phyloP scores from a whole-genome alignment of 495 filamentous ascomycete genomes.

The Neurospora sp. region DNA sequence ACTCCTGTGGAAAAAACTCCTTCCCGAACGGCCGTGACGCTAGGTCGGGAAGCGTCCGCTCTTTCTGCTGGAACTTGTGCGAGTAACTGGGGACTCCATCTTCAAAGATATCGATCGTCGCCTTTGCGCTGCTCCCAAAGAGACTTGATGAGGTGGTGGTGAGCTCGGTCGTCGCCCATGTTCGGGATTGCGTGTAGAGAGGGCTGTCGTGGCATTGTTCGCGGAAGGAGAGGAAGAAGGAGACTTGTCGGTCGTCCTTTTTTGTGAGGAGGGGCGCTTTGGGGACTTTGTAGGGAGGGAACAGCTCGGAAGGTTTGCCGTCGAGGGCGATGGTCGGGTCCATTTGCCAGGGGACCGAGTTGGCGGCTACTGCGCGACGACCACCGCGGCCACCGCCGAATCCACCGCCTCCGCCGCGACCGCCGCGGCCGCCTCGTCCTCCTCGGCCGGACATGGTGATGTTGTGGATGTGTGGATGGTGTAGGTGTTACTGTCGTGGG shows the following conservation, averaged over 20 bases:
- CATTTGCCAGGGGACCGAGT: constrained; percentile 24
- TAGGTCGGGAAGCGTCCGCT: constrained; percentile 39
- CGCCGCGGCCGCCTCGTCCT: constrained; percentile 23
- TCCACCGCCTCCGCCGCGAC: constrained; percentile 26
- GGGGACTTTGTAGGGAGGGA: constrained; percentile 36
- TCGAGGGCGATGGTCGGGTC: constrained; percentile 25
- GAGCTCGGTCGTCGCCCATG: background rate
- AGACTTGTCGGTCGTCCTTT: constrained; percentile 33
- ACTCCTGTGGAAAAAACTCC: constrained; percentile 42
- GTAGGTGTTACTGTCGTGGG: background rate
- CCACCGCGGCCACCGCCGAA: constrained; percentile 25
- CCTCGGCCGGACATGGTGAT: constrained; percentile 23
- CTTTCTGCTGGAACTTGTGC: constrained; percentile 32
- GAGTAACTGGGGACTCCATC: constrained; percentile 40
- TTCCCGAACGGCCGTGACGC: constrained; percentile 31
- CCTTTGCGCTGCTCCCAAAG: constrained; percentile 15
- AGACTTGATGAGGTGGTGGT: background rate
- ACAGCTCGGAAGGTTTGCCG: constrained; percentile 32
- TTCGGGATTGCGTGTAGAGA: constrained; percentile 37
- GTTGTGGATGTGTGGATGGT: background rate
- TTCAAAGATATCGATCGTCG: constrained; percentile 41
- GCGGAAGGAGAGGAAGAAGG: constrained; percentile 37
- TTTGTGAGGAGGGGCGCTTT: constrained; percentile 25
- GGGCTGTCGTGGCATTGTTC: constrained; percentile 37
- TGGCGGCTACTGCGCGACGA: constrained; percentile 13